A percentile compares a stretch with the other conserved stretches of the same genome.
Evolutionary conservation across 352 stramenopile species (phyloP).

Genomic region (Achlya hypogyna): DNA sequence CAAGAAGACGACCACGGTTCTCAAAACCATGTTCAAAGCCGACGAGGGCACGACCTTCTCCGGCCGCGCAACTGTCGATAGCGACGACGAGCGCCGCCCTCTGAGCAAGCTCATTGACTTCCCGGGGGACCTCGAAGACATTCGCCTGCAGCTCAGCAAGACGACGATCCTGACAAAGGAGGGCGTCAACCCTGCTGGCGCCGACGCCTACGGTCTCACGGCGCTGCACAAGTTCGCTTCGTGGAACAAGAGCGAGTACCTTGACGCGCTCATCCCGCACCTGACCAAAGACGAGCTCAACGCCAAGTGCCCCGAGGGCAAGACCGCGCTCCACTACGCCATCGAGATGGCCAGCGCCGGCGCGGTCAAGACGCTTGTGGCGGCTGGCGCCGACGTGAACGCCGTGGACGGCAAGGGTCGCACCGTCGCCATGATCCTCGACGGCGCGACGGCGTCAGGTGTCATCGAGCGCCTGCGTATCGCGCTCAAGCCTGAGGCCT

Average conservation of each 20-base stretch:
- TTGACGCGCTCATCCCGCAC: slow-evolving; percentile 27
- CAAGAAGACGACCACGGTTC: slow-evolving; percentile 25
- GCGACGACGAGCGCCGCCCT: slow-evolving; percentile 18
- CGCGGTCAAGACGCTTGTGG: slow-evolving; percentile 26
- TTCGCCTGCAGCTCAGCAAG: slow-evolving; percentile 22
- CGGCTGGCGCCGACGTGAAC: slow-evolving; percentile 14
- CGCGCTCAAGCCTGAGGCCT: slow-evolving; percentile 2
- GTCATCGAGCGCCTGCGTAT: slow-evolving; percentile 19
- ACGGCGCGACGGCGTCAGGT: slow-evolving; percentile 16
- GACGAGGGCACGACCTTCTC: slow-evolving; percentile 19
- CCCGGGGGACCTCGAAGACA: slow-evolving; percentile 29
- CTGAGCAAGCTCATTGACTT: slow-evolving; percentile 36
- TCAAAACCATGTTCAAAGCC: slow-evolving; percentile 31
- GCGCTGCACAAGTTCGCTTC: slow-evolving; percentile 36
- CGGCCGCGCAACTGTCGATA: neutral
- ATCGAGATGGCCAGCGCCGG: slow-evolving; percentile 31
- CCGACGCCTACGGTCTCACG: slow-evolving; percentile 29
- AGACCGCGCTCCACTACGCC: slow-evolving; percentile 32
- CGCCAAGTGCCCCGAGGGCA: slow-evolving; percentile 24
- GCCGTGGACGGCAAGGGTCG: slow-evolving; percentile 27
- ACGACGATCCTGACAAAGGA: neutral
- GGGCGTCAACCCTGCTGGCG: slow-evolving; percentile 24
- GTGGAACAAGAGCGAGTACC: slow-evolving; percentile 33
- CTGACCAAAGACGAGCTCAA: slow-evolving; percentile 23
- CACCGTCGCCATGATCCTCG: slow-evolving; percentile 20